These are phyloP conservation scores for Suillus clintonianus DNA, from an alignment of 768 basidiomycete genomes.

Conservation along the genomic window DNA sequence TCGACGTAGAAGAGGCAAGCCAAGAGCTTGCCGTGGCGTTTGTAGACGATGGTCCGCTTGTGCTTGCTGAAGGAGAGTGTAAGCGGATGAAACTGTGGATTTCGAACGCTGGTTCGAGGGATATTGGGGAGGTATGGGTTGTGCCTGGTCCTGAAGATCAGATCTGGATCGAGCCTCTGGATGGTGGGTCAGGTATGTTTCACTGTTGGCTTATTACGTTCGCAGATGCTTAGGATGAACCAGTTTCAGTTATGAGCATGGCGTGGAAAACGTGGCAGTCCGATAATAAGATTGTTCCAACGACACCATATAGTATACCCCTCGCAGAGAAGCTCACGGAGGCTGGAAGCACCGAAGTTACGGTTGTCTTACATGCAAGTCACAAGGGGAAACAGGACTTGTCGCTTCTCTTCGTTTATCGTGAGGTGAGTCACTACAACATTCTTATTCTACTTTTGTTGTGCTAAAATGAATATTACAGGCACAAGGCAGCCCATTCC, in stretches of 20 bases:
- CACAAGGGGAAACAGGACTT: conserved; percentile 51
- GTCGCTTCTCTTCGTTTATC: conserved; percentile 64
- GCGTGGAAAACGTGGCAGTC: conserved; percentile 44
- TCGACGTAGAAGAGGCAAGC: conserved; percentile 63
- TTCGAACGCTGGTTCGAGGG: conserved; percentile 62
- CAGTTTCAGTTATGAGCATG: conserved; percentile 16
- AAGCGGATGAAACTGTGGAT: conserved; percentile 56
- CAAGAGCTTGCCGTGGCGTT: conserved; percentile 65
- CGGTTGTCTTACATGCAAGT: conserved; percentile 56
- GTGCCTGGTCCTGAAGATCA: conserved; percentile 61
- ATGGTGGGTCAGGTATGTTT: conserved; percentile 21
- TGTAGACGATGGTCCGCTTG: conserved; percentile 51
- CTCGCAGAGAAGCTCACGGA: conserved; percentile 42
- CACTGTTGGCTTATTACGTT: neutral
- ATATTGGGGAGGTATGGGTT: conserved; percentile 73
- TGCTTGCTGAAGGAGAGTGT: conserved; percentile 71
- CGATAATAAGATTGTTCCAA: conserved; percentile 52
- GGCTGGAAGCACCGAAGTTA: conserved; percentile 51
- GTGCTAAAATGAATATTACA: conserved; percentile 26
- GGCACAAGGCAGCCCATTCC: conserved; percentile 53
- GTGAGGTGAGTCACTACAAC: conserved; percentile 45
- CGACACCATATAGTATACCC: conserved; percentile 49
- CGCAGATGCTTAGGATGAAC: neutral
- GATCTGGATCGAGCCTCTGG: conserved; percentile 48
- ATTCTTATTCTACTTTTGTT: neutral